These are phyloP conservation scores for Coelastrella sp. DNA, from an alignment of 139 green algal genomes.

Conservation along the genomic window DNA sequence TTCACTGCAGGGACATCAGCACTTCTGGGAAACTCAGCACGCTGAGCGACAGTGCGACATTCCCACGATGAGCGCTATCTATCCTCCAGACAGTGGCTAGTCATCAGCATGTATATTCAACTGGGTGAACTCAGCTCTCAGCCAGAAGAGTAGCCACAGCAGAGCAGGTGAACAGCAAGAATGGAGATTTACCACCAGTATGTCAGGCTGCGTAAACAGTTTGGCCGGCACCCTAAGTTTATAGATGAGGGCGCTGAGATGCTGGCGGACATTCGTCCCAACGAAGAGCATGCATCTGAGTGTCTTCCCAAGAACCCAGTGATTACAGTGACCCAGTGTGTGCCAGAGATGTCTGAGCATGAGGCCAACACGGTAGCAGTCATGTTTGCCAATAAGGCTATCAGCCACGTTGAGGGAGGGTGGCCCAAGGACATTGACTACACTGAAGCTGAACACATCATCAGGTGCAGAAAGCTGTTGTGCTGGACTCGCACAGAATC, in stretches of 20 bases:
- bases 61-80: neutral
- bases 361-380: constrained; percentile 89
- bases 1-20: too few species aligned
- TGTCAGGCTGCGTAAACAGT: constrained; percentile 84
- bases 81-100: neutral
- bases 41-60: too few species aligned
- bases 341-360: constrained; percentile 89
- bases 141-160: too few species aligned
- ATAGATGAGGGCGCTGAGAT: constrained; percentile 86
- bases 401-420: constrained; percentile 91
- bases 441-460: constrained; percentile 89
- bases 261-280: constrained; percentile 90
- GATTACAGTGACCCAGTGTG: constrained; percentile 76
- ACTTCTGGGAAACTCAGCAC: too few species aligned
- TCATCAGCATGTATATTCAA: neutral
- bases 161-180: neutral
- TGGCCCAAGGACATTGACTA: constrained; percentile 97
- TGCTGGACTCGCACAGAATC: neutral
- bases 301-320: constrained; percentile 83
- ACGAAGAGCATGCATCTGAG: constrained; percentile 82
- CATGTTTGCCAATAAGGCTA: constrained; percentile 75
- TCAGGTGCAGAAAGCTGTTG: constrained; percentile 64
- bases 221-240: constrained; percentile 87
- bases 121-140: too few species aligned
- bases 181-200: constrained; percentile 89